Percentiles rank a stretch among this genome's conserved stretches.
Conservation (phyloP, 257 asterid genomes). For the Fraxinus americana region DNA sequence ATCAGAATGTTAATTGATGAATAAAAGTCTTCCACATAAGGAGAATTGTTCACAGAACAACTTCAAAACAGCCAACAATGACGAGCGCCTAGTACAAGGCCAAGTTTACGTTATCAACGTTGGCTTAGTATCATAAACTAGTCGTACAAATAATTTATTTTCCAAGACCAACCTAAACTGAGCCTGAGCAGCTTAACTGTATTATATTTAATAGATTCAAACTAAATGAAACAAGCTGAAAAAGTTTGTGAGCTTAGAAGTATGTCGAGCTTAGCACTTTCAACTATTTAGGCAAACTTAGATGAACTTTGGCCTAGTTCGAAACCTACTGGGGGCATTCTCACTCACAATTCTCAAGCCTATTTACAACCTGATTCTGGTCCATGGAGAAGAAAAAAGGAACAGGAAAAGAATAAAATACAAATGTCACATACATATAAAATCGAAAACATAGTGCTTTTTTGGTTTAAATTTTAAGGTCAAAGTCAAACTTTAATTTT, state of each 20-base stretch:
- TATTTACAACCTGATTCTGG: not conserved
- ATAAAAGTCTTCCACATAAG: too few species aligned
- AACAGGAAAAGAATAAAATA: too few species aligned
- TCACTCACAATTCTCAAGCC: not conserved
- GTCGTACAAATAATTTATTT: not conserved
- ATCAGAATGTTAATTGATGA: too few species aligned
- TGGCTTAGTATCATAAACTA: not conserved
- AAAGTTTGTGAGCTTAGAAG: not conserved
- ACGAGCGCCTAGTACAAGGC: not conserved
- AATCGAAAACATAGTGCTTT: too few species aligned
- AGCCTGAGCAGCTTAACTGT: not conserved
- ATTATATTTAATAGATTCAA: not conserved
- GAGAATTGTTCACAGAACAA: too few species aligned
- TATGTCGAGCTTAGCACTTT: not conserved
- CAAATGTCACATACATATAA: not conserved
- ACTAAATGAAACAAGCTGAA: not conserved
- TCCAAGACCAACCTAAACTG: not conserved
- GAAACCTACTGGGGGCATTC: not conserved
- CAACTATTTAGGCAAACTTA: not conserved
- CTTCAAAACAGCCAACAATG: too few species aligned
- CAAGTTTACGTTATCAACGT: too few species aligned
- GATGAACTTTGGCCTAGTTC: not conserved
- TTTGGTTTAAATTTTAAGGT: too few species aligned
- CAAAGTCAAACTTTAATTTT: too few species aligned
- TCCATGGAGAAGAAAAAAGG: not conserved